These are phyloP conservation scores for Cystofilobasidium capitatum DNA, from an alignment of 768 basidiomycete species.

Conservation along the genomic window DNA sequence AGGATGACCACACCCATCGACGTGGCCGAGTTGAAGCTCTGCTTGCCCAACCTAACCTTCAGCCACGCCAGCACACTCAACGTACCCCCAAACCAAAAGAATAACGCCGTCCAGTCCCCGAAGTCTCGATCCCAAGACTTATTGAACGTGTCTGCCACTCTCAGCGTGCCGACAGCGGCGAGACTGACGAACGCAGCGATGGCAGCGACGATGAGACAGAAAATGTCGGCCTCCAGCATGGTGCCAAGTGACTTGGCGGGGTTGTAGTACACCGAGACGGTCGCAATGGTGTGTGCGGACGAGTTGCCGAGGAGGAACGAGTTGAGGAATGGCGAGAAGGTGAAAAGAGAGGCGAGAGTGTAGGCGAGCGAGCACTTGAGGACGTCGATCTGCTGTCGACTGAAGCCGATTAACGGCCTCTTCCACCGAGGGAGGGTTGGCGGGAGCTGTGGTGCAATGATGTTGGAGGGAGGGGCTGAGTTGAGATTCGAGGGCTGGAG, in stretches of 20 bases:
- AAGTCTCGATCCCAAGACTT: constrained; percentile 31
- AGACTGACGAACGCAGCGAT: constrained; percentile 66
- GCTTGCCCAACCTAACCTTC: constrained; percentile 82
- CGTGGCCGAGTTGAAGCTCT: constrained; percentile 59
- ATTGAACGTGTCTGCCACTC: constrained; percentile 64
- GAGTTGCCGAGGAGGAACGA: constrained; percentile 44
- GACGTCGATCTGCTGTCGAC: constrained; percentile 43
- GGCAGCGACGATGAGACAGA: constrained; percentile 50
- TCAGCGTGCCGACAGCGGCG: constrained; percentile 54
- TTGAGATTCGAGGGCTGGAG: background rate
- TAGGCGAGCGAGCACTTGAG: constrained; percentile 89
- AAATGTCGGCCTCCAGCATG: constrained; percentile 84
- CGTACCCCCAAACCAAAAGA: constrained; percentile 67
- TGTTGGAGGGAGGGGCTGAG: background rate
- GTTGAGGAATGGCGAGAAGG: constrained; percentile 69
- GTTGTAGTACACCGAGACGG: constrained; percentile 46
- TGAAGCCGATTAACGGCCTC: background rate
- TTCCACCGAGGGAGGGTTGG: background rate
- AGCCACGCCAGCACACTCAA: constrained; percentile 78
- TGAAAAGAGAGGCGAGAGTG: constrained; percentile 81
- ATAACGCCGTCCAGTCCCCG: constrained; percentile 53
- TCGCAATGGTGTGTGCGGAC: constrained; percentile 50
- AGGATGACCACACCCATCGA: constrained; percentile 42
- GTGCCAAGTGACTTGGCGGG: constrained; percentile 75
- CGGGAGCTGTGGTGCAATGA: background rate